Evolutionary conservation across 1,284 basidiomycete species (phyloP).

Genomic region (Phellopilus nigrolimitatus): DNA sequence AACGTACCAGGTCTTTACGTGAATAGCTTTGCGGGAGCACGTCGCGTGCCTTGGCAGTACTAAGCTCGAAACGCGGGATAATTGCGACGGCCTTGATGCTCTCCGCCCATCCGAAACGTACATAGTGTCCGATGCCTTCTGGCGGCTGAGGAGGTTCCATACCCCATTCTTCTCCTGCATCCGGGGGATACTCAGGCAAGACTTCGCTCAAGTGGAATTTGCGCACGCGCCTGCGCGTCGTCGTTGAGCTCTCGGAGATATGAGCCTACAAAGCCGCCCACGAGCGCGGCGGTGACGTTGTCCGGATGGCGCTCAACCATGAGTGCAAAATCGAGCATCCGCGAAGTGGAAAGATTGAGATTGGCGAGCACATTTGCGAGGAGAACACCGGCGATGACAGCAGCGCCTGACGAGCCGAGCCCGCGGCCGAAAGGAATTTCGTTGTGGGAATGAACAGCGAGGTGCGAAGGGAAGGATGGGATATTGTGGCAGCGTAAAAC

Average conservation of each 20-base stretch:
- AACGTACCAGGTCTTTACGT: constrained; percentile 84
- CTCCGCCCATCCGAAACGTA: constrained; percentile 85
- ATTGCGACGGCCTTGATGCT: constrained; percentile 93
- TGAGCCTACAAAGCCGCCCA: constrained; percentile 97
- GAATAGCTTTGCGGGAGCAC: constrained; percentile 85
- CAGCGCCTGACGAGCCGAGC: constrained; percentile 95
- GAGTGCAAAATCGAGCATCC: constrained; percentile 92
- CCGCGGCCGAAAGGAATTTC: constrained; percentile 98
- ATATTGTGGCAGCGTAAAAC: constrained; percentile 86
- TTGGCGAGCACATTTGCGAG: constrained; percentile 82
- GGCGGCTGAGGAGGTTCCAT: constrained; percentile 85
- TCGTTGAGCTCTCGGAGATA: constrained; percentile 91
- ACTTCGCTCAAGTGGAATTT: constrained; percentile 95
- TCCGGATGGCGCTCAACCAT: constrained; percentile 99
- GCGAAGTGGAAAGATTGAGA: constrained; percentile 62
- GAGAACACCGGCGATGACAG: constrained; percentile 94
- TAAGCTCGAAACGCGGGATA: constrained; percentile 94
- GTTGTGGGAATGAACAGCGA: constrained; percentile 79
- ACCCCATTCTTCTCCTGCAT: constrained; percentile 92
- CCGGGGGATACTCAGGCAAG: constrained; percentile 91
- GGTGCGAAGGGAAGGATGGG: constrained; percentile 68
- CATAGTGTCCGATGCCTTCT: constrained; percentile 89
- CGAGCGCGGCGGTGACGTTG: constrained; percentile 96
- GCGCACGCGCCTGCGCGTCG: constrained; percentile 69
- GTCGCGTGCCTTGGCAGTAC: constrained; percentile 90